These are phyloP conservation scores for Leishmania amazonensis DNA, from an alignment of 208 protist genomes.

Conservation along the genomic window DNA sequence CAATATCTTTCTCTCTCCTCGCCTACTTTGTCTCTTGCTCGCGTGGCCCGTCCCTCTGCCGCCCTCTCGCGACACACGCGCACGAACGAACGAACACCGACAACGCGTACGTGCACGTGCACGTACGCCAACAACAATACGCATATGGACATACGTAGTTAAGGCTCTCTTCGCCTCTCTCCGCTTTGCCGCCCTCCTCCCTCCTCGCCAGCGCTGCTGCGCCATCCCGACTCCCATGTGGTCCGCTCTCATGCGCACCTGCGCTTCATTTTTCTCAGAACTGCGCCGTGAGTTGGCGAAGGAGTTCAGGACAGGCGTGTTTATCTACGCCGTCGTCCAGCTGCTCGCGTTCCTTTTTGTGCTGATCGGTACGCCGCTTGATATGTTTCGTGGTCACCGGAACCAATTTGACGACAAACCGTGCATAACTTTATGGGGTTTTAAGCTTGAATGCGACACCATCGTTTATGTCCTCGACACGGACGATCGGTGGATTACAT, in stretches of 20 bases:
- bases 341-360: constrained; percentile 48
- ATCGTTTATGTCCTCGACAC: background rate
- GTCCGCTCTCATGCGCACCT: background rate
- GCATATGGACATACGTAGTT: too few species aligned
- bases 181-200: background rate
- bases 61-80: background rate
- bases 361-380: constrained; percentile 50
- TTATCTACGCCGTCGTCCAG: constrained; percentile 42
- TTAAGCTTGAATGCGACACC: constrained; percentile 45
- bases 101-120: background rate
- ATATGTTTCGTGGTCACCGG: constrained; percentile 43
- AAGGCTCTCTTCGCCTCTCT: background rate
- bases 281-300: background rate
- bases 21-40: background rate
- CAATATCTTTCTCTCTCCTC: background rate
- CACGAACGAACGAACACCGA: constrained; percentile 24
- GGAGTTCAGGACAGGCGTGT: too few species aligned
- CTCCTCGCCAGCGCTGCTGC: background rate
- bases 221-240: background rate
- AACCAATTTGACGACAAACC: background rate
- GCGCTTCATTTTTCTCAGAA: background rate
- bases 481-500: constrained; percentile 27
- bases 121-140: too few species aligned
- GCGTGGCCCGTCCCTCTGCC: too few species aligned
- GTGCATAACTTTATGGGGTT: constrained; percentile 62